Conservation (phyloP, 2,329 filamentous ascomycete species). For the Tolypocladium album region DNA sequence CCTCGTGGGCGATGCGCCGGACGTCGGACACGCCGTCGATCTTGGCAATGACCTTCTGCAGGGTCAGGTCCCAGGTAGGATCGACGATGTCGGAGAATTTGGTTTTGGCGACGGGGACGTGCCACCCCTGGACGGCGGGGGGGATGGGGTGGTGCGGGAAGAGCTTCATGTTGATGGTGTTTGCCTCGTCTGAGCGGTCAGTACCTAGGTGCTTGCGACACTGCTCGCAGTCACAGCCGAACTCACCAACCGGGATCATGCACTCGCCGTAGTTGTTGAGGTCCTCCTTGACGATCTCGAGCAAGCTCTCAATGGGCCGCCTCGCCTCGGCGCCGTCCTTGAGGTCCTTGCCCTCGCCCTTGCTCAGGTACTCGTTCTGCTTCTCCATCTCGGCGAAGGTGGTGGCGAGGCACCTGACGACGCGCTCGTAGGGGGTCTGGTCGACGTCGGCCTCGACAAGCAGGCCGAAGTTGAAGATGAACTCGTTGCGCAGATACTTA, state of each 20-base stretch:
- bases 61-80: slow-evolving; percentile 64
- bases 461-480: slow-evolving; percentile 96
- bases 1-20: slow-evolving; percentile 71
- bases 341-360: slow-evolving; percentile 32
- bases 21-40: slow-evolving; percentile 90
- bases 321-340: slow-evolving; percentile 30
- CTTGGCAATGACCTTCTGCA: slow-evolving; percentile 68
- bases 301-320: slow-evolving; percentile 69
- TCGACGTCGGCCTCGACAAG: slow-evolving; percentile 59
- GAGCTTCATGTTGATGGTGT: slow-evolving; percentile 92
- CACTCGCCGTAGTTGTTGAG: slow-evolving; percentile 96
- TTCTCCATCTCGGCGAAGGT: slow-evolving; percentile 86
- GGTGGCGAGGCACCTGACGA: slow-evolving; percentile 75
- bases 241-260: slow-evolving; percentile 88
- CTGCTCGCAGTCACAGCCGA: not conserved
- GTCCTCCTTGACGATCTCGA: slow-evolving; percentile 75
- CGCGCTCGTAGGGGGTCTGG: slow-evolving; percentile 69
- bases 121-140: slow-evolving; percentile 71
- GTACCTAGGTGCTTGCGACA: not conserved
- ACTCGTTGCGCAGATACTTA: slow-evolving; percentile 84
- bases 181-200: slow-evolving; percentile 62
- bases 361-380: slow-evolving; percentile 73
- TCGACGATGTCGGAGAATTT: slow-evolving; percentile 54
- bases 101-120: slow-evolving; percentile 73
- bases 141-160: slow-evolving; percentile 76